Base-by-base conservation (phyloP, 768 basidiomycete genomes). In the Daedaleopsis sinensis region DNA sequence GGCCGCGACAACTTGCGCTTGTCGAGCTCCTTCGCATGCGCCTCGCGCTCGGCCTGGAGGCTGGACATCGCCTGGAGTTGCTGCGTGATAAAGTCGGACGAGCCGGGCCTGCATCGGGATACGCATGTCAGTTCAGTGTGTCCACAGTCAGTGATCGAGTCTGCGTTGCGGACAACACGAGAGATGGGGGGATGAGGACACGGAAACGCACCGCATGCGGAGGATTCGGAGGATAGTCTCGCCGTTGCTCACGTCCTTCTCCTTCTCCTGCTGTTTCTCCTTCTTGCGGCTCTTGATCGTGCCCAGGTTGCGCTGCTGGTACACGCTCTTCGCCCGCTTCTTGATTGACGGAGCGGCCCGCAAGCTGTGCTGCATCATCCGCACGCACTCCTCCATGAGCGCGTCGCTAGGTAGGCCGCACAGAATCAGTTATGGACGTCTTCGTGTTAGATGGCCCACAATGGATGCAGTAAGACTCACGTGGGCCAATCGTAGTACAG, bases 401-500 rank as follows among this genome's bases (percentile, higher is more conserved):
- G 85, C 86, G 71, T 93, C 91, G 43, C 91, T 93, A 59, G 24
- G 44, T 23, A 3, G 39, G 11, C 11, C 21, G 27, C 27, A 24
- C 39, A 8, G 23, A 8, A 48, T 57, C 18, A 50, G 21, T 7
- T 32, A 7, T 32, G 27, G 27, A 32, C 27, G 27, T 32, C 4
- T 50, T 37, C 27, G 24, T 18, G 18, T 48, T 18, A n/a, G 13
- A 21, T 27, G 59, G 19, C 19, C 35, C 16, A 21, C n/a, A 52
- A 43, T 38, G 16, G 59, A 58, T 36, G 39, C 12, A 23, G 37
- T 6, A 71, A 38, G 5, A 76, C 90, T 56, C 72, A 93, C 92
- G 92, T 93, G 67, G 88, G 83, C 94, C 93, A 96, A 71, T 99
- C 97, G 69, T 99, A 98, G 76, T 97, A 98, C 54, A 99, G 74